phyloP scores from a whole-genome alignment of 805 yeast species.

The Ascoidea tarda region DNA sequence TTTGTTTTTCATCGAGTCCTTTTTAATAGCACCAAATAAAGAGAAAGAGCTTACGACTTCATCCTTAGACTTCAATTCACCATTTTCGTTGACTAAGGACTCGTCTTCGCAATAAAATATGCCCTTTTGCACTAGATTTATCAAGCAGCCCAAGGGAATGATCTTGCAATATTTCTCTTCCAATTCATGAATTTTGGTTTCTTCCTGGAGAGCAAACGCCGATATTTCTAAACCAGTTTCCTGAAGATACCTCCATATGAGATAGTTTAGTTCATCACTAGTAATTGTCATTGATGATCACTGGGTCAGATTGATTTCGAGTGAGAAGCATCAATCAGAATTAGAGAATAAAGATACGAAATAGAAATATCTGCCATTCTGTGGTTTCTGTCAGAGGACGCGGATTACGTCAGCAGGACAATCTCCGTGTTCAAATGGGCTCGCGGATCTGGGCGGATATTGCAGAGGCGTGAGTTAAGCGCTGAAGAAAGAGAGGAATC shows the following conservation, averaged over 20 bases:
- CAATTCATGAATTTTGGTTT: constrained; percentile 43
- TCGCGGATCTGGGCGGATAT: too few species aligned
- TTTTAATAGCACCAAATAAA: constrained; percentile 10
- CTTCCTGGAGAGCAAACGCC: constrained; percentile 71
- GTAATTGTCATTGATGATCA: constrained; percentile 51
- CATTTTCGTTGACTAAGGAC: constrained; percentile 28
- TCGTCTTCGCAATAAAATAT: constrained; percentile 65
- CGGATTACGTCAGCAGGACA: too few species aligned
- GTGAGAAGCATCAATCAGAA: too few species aligned
- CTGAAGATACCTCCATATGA: constrained; percentile 86
- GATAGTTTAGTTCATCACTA: constrained; percentile 74
- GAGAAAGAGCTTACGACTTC: constrained; percentile 15
- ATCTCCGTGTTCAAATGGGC: too few species aligned
- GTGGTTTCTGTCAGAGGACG: too few species aligned
- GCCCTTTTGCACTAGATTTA: constrained; percentile 76
- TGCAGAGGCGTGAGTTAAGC: too few species aligned
- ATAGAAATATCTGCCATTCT: too few species aligned
- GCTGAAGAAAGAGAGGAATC: too few species aligned
- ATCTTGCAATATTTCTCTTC: constrained; percentile 34
- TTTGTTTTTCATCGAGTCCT: neutral
- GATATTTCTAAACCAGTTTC: constrained; percentile 69
- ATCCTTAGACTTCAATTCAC: constrained; percentile 16
- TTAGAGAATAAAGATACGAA: too few species aligned
- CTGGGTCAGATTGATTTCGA: neutral
- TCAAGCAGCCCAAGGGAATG: constrained; percentile 71